Evolutionary conservation across 2,329 filamentous ascomycete species (phyloP).

Genomic region (Monilinia aucupariae): DNA sequence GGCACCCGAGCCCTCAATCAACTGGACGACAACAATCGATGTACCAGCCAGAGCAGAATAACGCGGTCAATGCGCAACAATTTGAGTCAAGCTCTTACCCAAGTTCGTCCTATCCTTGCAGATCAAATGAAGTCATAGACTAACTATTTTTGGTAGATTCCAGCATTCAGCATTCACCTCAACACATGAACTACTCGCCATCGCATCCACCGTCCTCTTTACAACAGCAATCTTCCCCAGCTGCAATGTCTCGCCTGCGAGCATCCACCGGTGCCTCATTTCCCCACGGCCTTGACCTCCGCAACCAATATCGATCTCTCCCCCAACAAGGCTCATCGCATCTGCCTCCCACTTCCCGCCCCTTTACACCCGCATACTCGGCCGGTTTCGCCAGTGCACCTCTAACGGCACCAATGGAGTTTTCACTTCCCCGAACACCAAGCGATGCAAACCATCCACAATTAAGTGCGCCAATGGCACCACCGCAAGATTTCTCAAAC

Average conservation of each 20-base stretch:
- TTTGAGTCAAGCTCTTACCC: slow-evolving; percentile 50
- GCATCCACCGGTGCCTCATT: slow-evolving; percentile 45
- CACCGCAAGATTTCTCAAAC: slow-evolving; percentile 45
- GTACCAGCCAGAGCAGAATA: slow-evolving; percentile 46
- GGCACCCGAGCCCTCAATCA: slow-evolving; percentile 44
- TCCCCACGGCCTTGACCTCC: slow-evolving; percentile 43
- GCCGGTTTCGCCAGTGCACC: slow-evolving; percentile 50
- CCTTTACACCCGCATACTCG: slow-evolving; percentile 41
- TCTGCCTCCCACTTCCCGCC: slow-evolving; percentile 28
- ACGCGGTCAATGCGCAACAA: slow-evolving; percentile 40
- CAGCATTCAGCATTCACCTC: slow-evolving; percentile 44
- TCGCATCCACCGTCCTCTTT: slow-evolving; percentile 38
- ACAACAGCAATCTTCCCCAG: slow-evolving; percentile 42
- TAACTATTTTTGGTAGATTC: slow-evolving; percentile 37
- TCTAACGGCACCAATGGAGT: slow-evolving; percentile 49
- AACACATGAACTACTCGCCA: slow-evolving; percentile 46
- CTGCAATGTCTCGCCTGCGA: slow-evolving; percentile 43
- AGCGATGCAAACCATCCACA: slow-evolving; percentile 41
- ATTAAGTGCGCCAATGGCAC: slow-evolving; percentile 50
- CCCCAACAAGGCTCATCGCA: slow-evolving; percentile 31
- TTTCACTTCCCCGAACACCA: slow-evolving; percentile 44
- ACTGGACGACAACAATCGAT: slow-evolving; percentile 44
- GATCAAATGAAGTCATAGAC: slow-evolving; percentile 25
- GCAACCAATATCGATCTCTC: slow-evolving; percentile 42
- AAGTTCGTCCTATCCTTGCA: slow-evolving; percentile 37